phyloP scores from a whole-genome alignment of 345 rosid genomes.

The Brassica napus region Da-Ae NC_063446.1:70219001-70219500 shows the following conservation, averaged over 20 bases:
- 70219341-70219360: slow-evolving; percentile 64
- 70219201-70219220: not conserved
- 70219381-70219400: not conserved
- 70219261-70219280: slow-evolving; percentile 8
- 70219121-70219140: slow-evolving; percentile 18
- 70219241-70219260: not conserved
- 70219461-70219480: slow-evolving; percentile 38
- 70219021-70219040: slow-evolving; percentile 19
- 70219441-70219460: slow-evolving; percentile 31
- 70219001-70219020: slow-evolving; percentile 28
- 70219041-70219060: not conserved
- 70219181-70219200: slow-evolving; percentile 22
- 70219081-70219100: slow-evolving; percentile 25
- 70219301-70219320: not conserved
- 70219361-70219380: slow-evolving; percentile 1
- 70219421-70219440: slow-evolving; percentile 31
- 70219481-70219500: slow-evolving; percentile 39
- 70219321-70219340: slow-evolving; percentile 42
- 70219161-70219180: slow-evolving; percentile 7
- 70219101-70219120: slow-evolving; percentile 19
- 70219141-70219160: slow-evolving; percentile 31
- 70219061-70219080: slow-evolving; percentile 19
- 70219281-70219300: not conserved
- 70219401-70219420: slow-evolving; percentile 16
- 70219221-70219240: slow-evolving; percentile 48